Base-by-base conservation (phyloP, 805 yeast genomes). In the Wickerhamiella sorbophila region DNA sequence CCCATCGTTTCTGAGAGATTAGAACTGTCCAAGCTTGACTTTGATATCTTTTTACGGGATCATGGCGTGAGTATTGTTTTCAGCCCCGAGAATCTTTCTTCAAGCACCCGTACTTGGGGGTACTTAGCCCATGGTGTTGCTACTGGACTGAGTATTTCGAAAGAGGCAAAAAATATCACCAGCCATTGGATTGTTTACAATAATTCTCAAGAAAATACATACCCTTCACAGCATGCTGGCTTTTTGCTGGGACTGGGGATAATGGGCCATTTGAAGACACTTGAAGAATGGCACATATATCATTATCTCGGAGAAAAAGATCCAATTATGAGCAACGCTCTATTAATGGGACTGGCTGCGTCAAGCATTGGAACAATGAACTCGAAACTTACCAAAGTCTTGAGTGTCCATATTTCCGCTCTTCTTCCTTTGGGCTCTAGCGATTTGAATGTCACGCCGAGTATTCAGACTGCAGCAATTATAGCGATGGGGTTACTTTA, bases 201-300 rank as follows among this genome's bases (percentile, higher is more conserved):
- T 26, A n/a, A 26, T 15, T 17, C 19, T 10, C 35, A 18, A 4
- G 37, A 38, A 35, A 33, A 31, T 33, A 33, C 8, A 33, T 21
- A 36, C 29, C 76, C 74, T 50, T 72, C 94, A 0, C 87, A 83
- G 47, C 95, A 87, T 64, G 96, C 95, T 18, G 99, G 99, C 0
- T 86, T 91, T 51, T 60, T 91, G n/a, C 61, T 85, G 16, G 98
- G 96, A 0, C 64, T 91, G 20, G 99, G 99, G 0, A 63, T 91
- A 24, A 84, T 84, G 60, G 97, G 97, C 0, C 95, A 87, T 56
- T 62, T 91, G 52, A 75, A 72, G 43, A 68, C 70, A 33, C 62
- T 91, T 20, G 97, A 88, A 53, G 95, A 91, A 58, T 91, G 97
- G 96, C 95, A 87, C 56, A 81, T 88, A 24, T 91, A 85, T 58